Base-by-base conservation (phyloP, 2,329 filamentous ascomycete species). In the Fusarium albosuccineum region DNA sequence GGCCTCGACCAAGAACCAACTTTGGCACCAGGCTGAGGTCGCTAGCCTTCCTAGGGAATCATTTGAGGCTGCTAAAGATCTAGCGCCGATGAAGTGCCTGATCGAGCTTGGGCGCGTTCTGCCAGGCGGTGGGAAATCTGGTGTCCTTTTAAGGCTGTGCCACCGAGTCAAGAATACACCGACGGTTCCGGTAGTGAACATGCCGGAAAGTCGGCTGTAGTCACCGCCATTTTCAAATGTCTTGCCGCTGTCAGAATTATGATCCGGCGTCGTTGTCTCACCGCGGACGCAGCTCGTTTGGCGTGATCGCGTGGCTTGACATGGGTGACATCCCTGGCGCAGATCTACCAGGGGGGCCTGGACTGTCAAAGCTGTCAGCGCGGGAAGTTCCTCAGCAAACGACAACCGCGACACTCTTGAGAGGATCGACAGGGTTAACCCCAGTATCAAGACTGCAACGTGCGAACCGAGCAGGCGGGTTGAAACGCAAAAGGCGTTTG, bases 31-130 rank as follows among this genome's bases (percentile, higher is more conserved):
- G 44, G 36, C 33, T 33, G 39, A 22, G 22, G 42, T 30, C 8
- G 30, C 66, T 67, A 65, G 57, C 56, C 41, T 14, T 65, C 68
- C 42, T 70, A 3, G 34, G 61, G 59, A 66, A 51, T n/a, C 9
- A n/a, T 13, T 51, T 27, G 22, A 40, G 26, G 14, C 36, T 69
- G 70, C 60, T 17, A 55, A 62, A 67, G 64, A 44, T 73, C 71
- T 73, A 73, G 71, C 71, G 71, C 50, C 41, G 62, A 64, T 66
- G 45, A 13, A 29, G n/a, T 10, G 17, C 52, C 65, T 11, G 57
- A 62, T 63, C 45, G 42, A 65, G 60, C 17, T 64, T 57, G 54
- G 60, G 37, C 17, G 8, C 33, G 41, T 33, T 33, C 30, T 33
- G 30, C 11, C 30, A 11, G 8, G 30, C 4, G 30, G 8, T 33